phyloP scores from a whole-genome alignment of 345 rosid species.

The Populus tremula region DNA sequence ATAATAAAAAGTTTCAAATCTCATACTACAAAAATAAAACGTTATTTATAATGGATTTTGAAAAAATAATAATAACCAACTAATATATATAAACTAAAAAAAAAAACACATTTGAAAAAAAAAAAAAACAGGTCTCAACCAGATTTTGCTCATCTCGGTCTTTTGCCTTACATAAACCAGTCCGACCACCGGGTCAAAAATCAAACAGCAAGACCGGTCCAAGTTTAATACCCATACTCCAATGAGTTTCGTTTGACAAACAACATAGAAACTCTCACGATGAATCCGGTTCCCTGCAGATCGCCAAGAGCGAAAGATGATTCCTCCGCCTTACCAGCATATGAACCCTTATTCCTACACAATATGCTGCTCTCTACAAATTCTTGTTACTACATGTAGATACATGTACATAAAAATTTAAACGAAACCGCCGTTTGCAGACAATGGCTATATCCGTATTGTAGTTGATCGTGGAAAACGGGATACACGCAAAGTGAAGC shows the following conservation, averaged over 20 bases:
- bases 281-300: constrained; percentile 21
- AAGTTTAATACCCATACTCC: too few species aligned
- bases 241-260: too few species aligned
- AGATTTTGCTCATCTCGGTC: accelerated
- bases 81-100: too few species aligned
- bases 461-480: background rate
- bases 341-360: constrained; percentile 30
- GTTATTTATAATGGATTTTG: too few species aligned
- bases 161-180: too few species aligned
- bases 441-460: background rate
- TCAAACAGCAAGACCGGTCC: too few species aligned
- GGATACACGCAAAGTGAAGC: background rate
- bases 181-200: too few species aligned
- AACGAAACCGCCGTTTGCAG: background rate
- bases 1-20: too few species aligned
- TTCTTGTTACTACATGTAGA: background rate
- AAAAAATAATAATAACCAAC: too few species aligned
- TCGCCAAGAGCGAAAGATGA: constrained; percentile 32
- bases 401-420: background rate
- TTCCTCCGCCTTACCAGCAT: constrained; percentile 40
- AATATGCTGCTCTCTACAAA: background rate
- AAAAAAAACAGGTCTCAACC: too few species aligned
- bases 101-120: too few species aligned
- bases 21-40: too few species aligned
- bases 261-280: background rate